Evolutionary conservation across 2,329 filamentous ascomycete species (phyloP), one percentile per base, ranked within the genome.

Genomic region (Stylonectria norvegica): DNA sequence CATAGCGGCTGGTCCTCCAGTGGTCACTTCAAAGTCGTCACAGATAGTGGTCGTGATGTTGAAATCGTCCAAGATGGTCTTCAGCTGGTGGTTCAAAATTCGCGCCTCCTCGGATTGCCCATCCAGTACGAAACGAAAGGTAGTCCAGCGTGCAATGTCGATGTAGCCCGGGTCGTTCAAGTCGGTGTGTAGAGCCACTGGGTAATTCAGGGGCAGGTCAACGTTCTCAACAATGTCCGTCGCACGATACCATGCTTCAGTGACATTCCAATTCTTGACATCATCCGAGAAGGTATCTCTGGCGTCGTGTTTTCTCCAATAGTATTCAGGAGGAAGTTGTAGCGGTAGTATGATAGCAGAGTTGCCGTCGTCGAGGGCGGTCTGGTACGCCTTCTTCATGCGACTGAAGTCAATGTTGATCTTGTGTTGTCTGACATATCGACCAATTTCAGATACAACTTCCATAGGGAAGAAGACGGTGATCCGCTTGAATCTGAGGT

Each of bases 31-130:
- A 40, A 86, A 77, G 1, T 62, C 52, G 7, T 64, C 25, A 22
- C 56, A 15, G 62, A 55, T 22, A 20, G 71, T 56, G 12, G 83
- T 65, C 0, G 66, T 57, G 34, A 95, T 72, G 43, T 94, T 95
- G 65, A 85, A 85, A 48, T 94, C 86, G 9, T 70, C 67, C 1
- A 96, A 68, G 1, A 77, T 76, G 15, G 6, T 40, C 7, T 66
- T 58, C 4, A 71, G 65, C 15, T 85, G 66, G 1, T 63, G 50
- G 1, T 59, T 48, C 52, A 75, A 73, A 3, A 52, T 45, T 1
- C 55, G 47, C 5, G 60, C 49, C 8, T 57, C 48, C 2, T 58
- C 42, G 1, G 51, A 34, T 3, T 45, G 36, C 3, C 42, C 49
- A 2, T 59, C 40, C 4, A 81, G 55, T 0, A 64, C 52, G n/a